Conservation (phyloP, 2,329 filamentous ascomycete genomes). For the Geoglossum cookeanum region DNA sequence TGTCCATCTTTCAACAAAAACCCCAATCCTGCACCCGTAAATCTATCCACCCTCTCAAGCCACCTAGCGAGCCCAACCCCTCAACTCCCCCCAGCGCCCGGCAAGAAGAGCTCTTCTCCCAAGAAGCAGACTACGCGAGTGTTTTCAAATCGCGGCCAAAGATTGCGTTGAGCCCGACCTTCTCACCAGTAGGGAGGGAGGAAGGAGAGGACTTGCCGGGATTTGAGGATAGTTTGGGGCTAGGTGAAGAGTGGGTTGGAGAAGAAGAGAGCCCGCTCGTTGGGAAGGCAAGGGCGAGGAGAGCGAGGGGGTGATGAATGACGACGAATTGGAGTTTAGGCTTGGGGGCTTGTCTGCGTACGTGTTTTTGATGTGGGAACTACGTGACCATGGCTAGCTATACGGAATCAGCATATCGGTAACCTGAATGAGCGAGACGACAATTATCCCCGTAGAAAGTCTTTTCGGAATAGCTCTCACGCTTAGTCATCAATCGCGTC, state of each 20-base stretch:
- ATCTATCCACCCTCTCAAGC: constrained; percentile 9
- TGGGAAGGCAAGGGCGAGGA: neutral
- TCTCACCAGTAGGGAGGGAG: constrained; percentile 1
- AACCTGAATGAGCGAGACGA: too few species aligned
- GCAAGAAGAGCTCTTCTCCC: constrained; percentile 48
- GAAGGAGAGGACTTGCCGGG: neutral
- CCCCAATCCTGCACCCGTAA: neutral
- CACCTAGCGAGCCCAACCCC: constrained; percentile 6
- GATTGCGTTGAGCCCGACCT: constrained; percentile 54
- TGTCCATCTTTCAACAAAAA: constrained; percentile 38
- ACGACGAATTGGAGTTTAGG: neutral
- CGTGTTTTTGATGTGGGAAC: too few species aligned
- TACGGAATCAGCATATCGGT: too few species aligned
- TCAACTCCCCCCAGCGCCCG: constrained; percentile 26
- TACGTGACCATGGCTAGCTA: too few species aligned
- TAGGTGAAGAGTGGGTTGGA: neutral
- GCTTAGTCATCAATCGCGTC: too few species aligned
- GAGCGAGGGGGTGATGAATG: neutral
- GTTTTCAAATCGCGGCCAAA: constrained; percentile 74
- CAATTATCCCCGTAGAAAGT: too few species aligned
- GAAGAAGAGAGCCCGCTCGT: neutral
- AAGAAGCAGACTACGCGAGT: constrained; percentile 56
- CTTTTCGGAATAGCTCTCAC: too few species aligned
- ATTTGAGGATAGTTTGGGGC: neutral
- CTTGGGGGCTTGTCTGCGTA: neutral